Evolutionary conservation across 163 green algal species (phyloP).

Genomic region (Prototheca wickerhamii): DNA sequence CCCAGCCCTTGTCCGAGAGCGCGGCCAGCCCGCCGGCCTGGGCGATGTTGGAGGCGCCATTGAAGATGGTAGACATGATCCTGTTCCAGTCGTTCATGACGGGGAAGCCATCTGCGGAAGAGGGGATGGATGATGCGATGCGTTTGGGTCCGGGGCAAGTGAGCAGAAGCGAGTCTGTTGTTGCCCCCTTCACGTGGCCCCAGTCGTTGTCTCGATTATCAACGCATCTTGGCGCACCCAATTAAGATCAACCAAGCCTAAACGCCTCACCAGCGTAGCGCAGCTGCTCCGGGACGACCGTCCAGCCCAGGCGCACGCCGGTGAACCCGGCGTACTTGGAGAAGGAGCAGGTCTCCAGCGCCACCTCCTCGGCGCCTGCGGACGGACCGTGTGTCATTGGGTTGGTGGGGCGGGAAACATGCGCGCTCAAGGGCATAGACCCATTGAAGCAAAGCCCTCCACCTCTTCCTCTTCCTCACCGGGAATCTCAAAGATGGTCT

Average conservation of each 20-base stretch:
- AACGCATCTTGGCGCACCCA: neutral
- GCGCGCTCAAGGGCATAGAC: neutral
- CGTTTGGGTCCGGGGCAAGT: neutral
- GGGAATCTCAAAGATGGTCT: constrained; percentile 96
- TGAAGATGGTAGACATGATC: constrained; percentile 97
- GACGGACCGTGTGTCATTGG: neutral
- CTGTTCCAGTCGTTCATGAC: constrained; percentile 92
- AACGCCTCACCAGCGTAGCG: constrained; percentile 50
- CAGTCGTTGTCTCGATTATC: no score
- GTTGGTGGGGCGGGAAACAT: neutral
- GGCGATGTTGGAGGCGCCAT: constrained; percentile 89
- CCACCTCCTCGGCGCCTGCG: constrained; percentile 78
- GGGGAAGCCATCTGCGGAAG: constrained; percentile 67
- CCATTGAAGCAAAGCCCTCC: no score
- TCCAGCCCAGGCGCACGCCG: constrained; percentile 94
- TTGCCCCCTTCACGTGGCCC: no score
- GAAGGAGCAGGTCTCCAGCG: constrained; percentile 96
- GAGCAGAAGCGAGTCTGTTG: no score
- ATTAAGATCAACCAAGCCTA: constrained; percentile 34
- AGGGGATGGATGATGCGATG: constrained; percentile 1
- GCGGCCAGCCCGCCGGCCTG: constrained; percentile 84
- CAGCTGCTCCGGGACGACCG: constrained; percentile 87
- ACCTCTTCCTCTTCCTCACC: constrained; percentile 29
- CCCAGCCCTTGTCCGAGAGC: constrained; percentile 65
- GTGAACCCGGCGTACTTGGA: constrained; percentile 99